Conservation (phyloP, 306 rosid genomes). For the Corylus avellana region DNA sequence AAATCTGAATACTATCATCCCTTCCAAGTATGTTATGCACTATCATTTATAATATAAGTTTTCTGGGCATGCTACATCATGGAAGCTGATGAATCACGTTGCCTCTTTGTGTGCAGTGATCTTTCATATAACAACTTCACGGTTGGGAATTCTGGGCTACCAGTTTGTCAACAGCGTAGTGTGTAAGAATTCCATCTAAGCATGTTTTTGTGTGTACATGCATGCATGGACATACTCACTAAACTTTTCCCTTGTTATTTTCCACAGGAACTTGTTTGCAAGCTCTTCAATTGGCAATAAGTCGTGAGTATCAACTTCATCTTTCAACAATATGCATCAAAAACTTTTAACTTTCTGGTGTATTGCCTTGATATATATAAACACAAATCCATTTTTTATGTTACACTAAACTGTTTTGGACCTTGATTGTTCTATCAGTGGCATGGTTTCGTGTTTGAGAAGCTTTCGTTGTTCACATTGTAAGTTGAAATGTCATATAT, state of each 20-base stretch:
- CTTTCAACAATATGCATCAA: not conserved
- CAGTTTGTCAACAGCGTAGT: conserved; percentile 10
- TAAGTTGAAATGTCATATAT: conserved; percentile 7
- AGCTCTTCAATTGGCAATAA: conserved; percentile 33
- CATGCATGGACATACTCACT: not conserved
- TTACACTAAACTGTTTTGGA: conserved; percentile 15
- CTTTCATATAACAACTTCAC: conserved; percentile 45
- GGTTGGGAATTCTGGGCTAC: not conserved
- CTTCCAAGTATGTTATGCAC: not conserved
- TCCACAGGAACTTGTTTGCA: conserved; percentile 45
- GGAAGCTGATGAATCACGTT: not conserved
- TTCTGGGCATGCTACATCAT: not conserved
- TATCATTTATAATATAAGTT: not conserved
- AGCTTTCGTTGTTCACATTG: conserved; percentile 16
- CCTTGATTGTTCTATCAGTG: conserved; percentile 16
- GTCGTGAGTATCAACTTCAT: conserved; percentile 32
- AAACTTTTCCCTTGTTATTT: not conserved
- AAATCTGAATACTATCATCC: not conserved
- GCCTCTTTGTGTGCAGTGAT: conserved; percentile 34
- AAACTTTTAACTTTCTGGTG: not conserved
- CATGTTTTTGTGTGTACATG: not conserved
- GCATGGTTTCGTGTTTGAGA: conserved; percentile 31
- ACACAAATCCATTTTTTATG: not conserved
- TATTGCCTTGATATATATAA: not conserved
- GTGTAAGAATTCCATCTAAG: conserved; percentile 29